phyloP scores from a whole-genome alignment of 164 flowering plant genomes.

The Stephania yunnanensis region DNA sequence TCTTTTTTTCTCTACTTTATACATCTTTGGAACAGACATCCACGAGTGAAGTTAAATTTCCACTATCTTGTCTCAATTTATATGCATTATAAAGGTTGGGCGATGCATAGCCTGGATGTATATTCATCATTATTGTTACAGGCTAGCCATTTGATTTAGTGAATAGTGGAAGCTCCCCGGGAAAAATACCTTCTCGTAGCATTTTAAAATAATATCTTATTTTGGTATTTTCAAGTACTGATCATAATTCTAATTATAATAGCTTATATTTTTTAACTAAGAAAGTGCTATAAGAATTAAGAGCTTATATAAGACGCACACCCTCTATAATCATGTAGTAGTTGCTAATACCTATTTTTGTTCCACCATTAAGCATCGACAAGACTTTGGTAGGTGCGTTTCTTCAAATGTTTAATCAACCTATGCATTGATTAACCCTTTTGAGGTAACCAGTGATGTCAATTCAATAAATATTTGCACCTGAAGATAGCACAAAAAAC shows the following conservation, averaged over 20 bases:
- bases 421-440: neutral
- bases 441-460: neutral
- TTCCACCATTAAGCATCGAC: neutral
- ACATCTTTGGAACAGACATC: neutral
- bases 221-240: neutral
- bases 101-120: neutral
- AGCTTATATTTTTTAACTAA: neutral
- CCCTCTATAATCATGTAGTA: neutral
- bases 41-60: neutral
- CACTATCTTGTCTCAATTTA: neutral
- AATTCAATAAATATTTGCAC: neutral
- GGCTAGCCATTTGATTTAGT: neutral
- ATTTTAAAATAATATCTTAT: neutral
- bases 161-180: neutral
- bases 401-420: slow-evolving; percentile 1
- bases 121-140: neutral
- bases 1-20: neutral
- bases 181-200: neutral
- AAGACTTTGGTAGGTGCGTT: neutral
- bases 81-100: neutral
- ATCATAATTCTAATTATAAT: no score
- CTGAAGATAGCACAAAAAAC: neutral
- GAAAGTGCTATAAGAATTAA: neutral
- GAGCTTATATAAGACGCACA: neutral
- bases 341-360: neutral